Percentiles rank a stretch among this genome's conserved stretches.
Evolutionary conservation across 164 flowering plant genomes (phyloP).

Genomic region (Nelumbo lutea): DNA sequence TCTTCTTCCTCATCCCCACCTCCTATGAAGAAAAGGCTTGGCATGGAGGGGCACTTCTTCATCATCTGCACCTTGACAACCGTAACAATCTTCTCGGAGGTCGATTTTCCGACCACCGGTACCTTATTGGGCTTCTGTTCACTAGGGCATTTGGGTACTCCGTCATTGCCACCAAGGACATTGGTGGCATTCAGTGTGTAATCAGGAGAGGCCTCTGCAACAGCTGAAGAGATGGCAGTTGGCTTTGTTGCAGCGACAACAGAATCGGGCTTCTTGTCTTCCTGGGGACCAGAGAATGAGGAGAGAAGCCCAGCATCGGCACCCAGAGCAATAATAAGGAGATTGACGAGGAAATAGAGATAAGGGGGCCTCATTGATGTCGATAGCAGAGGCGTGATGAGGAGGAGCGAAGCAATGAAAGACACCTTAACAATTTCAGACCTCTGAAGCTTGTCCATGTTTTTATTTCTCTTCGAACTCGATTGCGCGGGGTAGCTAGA

Average conservation of each 20-base stretch:
- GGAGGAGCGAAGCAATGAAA: slow-evolving; percentile 41
- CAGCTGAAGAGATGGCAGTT: not conserved
- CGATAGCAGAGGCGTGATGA: slow-evolving; percentile 54
- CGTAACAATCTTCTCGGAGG: slow-evolving; percentile 25
- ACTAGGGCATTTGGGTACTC: not conserved
- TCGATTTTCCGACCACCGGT: slow-evolving; percentile 22
- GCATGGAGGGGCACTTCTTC: slow-evolving; percentile 56
- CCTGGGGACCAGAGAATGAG: slow-evolving; percentile 24
- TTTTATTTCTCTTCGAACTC: not conserved
- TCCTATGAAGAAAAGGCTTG: slow-evolving; percentile 60
- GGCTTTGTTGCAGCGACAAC: slow-evolving; percentile 8
- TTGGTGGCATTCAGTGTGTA: not conserved
- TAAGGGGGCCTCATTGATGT: slow-evolving; percentile 49
- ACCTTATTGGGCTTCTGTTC: slow-evolving; percentile 9
- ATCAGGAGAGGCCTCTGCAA: slow-evolving; percentile 14
- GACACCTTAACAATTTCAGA: slow-evolving; percentile 39
- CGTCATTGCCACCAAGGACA: not conserved
- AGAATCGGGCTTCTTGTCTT: slow-evolving; percentile 21
- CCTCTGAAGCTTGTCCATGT: slow-evolving; percentile 40
- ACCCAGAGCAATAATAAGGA: slow-evolving; percentile 60
- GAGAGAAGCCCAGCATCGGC: slow-evolving; percentile 69
- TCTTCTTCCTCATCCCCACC: slow-evolving; percentile 30
- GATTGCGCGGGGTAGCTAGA: too few species aligned
- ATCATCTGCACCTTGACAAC: slow-evolving; percentile 22
- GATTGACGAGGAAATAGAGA: slow-evolving; percentile 58